Evolutionary conservation across 257 asterid genomes (phyloP), one percentile per base, ranked within the genome.

Genomic region (Nicotiana knightiana): DNA sequence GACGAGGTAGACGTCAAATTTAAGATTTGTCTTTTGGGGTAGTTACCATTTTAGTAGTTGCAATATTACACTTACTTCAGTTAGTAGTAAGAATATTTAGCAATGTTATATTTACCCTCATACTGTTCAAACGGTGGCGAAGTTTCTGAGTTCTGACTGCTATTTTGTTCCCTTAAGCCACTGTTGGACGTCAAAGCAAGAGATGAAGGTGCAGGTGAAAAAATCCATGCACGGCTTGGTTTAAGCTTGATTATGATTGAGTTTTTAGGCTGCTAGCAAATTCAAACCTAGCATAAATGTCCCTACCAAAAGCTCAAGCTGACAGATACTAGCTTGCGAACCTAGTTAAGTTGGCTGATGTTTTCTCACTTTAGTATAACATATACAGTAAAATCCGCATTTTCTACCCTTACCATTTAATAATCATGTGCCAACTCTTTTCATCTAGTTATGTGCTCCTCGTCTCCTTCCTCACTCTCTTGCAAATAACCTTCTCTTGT

Each of bases 361-460:
- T 51, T 26, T 73, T 73, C 28, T 48, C 79, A 73, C 79, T 73
- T 73, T 26, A 48, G 43, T 9, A 15, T 73, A 13, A 51, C 62
- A 21, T 30, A 24, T 26, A 32, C 4, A 26, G 43, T 73, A 6
- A 26, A 71, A 28, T 48, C 28, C 16, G 63, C 26, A 48, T 73
- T 75, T 75, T 15, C 62, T 75, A 7, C 63, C 26, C 8, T 4
- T 51, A 13, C 43, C 61, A 51, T 51, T 8, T 75, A 48, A 26
- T 51, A 51, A 54, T 51, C 63, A 21, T 28, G 43, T 73, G 79
- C 43, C 7, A 73, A 24, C 26, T 73, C 79, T 73, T 46, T 48
- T 73, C 79, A 73, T 73, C 63, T 73, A 73, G 79, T 51, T 46
- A 35, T 13, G 37, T 46, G 59, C 61, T 71, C 33, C 61, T 70